These are phyloP conservation scores for Phytophthora constricta DNA, from an alignment of 352 stramenopile genomes.

Conservation along the genomic window DNA sequence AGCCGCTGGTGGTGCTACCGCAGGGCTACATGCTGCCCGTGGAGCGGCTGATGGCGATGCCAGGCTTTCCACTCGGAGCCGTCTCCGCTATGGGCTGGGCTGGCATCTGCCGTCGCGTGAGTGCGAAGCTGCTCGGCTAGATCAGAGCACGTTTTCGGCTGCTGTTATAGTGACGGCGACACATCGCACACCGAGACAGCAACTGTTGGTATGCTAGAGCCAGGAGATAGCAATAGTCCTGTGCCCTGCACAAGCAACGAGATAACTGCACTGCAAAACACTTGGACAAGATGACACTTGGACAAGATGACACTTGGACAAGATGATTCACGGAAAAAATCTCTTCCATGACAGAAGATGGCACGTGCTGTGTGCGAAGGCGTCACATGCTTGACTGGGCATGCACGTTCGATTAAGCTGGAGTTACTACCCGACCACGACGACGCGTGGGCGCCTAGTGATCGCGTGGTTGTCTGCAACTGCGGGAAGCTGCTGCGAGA, in stretches of 20 bases:
- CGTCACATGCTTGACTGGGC: constrained; percentile 42
- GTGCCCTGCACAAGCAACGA: constrained; percentile 21
- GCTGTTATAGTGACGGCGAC: not conserved
- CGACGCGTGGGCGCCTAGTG: constrained; percentile 11
- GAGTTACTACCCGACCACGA: constrained; percentile 44
- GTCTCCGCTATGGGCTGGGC: constrained; percentile 83
- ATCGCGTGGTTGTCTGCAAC: constrained; percentile 6
- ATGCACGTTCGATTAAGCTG: constrained; percentile 62
- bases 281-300: too few species aligned
- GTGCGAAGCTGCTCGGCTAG: constrained; percentile 70
- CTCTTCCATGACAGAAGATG: not conserved
- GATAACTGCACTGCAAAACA: constrained; percentile 18
- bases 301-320: constrained; percentile 2
- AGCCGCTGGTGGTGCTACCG: constrained; percentile 72
- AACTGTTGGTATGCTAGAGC: too few species aligned
- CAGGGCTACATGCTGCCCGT: constrained; percentile 81
- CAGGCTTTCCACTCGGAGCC: constrained; percentile 74
- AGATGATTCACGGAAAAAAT: constrained; percentile 1
- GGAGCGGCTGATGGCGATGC: constrained; percentile 78
- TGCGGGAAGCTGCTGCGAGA: not conserved
- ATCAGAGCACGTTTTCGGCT: not conserved
- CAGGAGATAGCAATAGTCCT: constrained; percentile 12
- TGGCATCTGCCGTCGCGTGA: constrained; percentile 77
- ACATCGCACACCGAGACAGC: not conserved
- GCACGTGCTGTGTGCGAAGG: constrained; percentile 47